Evolutionary conservation across 108 stramenopile species (phyloP), one percentile per base, ranked within the genome.

Genomic region (Epithemia pelagica): DNA sequence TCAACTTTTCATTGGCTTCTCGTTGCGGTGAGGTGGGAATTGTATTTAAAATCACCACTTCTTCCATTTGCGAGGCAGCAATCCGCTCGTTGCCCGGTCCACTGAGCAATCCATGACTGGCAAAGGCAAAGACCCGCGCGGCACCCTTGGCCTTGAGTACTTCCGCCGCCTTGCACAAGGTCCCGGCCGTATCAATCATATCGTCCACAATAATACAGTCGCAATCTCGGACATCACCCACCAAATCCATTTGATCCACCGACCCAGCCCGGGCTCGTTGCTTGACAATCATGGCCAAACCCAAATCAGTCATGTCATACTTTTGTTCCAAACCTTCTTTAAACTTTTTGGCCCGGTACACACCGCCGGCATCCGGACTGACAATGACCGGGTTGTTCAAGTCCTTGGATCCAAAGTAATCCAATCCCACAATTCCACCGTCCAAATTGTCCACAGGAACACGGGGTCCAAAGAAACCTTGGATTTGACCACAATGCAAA

Each of bases 201-300:
- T 99, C 99, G 74, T 99, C 99, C 20, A 99, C 99, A 63, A 99
- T 92, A 67, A 99, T 97, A 62, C 94, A 96, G 76, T 99, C 99
- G 63, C 92, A 96, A 77, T 95, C 96, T 55, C 81, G 86, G 37
- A 99, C 99, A 62, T 95, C 92, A 33, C 99, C 99, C 10, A 99
- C 99, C 61, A 99, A 87, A 81, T 99, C 98, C 99, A 99, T 99
- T 51, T 81, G 79, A 67, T 96, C 97, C 27, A 99, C 95, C 46
- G 86, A 68, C 28, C 92, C 94, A 57, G 98, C 95, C 18, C 94
- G 87, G 52, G 96, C 95, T 58, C 99, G 91, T 88, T 99, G 99
- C 81, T 99, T 99, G 80, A 99, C 95, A 82, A 99, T 99, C 97
- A 99, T 98, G 64, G 99, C 99, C 25, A 99, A 87, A 28, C 97